These are phyloP conservation scores for Apostasia shenzhenica DNA, from an alignment of 106 monocot species.

Conservation along the genomic window DNA sequence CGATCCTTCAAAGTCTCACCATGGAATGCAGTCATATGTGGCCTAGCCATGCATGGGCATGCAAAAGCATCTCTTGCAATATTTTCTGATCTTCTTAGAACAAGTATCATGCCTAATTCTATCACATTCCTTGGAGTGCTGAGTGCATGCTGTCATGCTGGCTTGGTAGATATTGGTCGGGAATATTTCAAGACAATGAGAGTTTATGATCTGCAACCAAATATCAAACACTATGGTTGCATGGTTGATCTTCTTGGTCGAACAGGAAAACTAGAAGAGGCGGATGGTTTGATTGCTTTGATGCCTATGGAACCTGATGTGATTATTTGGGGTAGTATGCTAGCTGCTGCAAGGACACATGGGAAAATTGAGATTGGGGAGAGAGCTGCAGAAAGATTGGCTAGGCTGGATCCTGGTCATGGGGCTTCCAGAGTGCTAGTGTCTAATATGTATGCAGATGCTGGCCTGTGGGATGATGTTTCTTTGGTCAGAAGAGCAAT, in stretches of 20 bases:
- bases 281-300: slow-evolving; percentile 28
- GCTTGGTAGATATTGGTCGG: slow-evolving; percentile 39
- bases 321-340: slow-evolving; percentile 59
- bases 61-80: slow-evolving; percentile 18
- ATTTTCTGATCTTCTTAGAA: slow-evolving; percentile 32
- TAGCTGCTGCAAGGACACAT: slow-evolving; percentile 51
- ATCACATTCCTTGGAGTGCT: slow-evolving; percentile 72
- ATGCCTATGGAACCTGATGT: slow-evolving; percentile 69
- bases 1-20: slow-evolving; percentile 25
- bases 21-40: slow-evolving; percentile 70
- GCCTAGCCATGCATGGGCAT: slow-evolving; percentile 52
- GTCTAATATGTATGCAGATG: slow-evolving; percentile 69
- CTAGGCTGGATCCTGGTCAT: slow-evolving; percentile 48
- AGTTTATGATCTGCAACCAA: slow-evolving; percentile 38
- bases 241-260: slow-evolving; percentile 73
- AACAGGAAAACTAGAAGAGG: slow-evolving; percentile 57
- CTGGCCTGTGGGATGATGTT: slow-evolving; percentile 47
- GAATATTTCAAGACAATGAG: slow-evolving; percentile 38
- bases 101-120: slow-evolving; percentile 42
- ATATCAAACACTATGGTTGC: slow-evolving; percentile 67
- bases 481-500: slow-evolving; percentile 33
- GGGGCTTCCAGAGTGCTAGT: slow-evolving; percentile 54
- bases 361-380: slow-evolving; percentile 46
- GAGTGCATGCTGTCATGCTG: slow-evolving; percentile 65
- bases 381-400: slow-evolving; percentile 47